Base-by-base conservation (phyloP, 2,329 filamentous ascomycete species). In the Zymoseptoria brevis region DNA sequence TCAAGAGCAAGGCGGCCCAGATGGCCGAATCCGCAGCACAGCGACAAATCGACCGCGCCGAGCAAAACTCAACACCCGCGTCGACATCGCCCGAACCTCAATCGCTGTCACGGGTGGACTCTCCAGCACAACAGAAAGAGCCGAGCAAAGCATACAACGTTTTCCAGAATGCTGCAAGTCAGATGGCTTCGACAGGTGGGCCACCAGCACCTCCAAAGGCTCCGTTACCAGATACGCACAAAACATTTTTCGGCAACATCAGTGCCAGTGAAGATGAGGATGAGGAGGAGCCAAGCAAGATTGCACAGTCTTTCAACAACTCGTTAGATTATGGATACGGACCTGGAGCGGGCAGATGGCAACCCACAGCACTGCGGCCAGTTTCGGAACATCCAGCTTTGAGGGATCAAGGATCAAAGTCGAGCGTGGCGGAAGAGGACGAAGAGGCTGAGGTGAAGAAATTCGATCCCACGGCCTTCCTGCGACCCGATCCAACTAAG, bases 111-210 rank as follows among this genome's bases (percentile, higher is more conserved):
- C 68, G 66, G 19, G 67, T 68, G 21, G 63, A 68, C 50, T 70
- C 72, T 16, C 64, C 69, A 19, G 72, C 75, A 11, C 61, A 67
- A 8, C 62, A 69, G 26, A 67, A 66, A 50, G 69, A 75, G 60
- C 53, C 65, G 6, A 64, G 60, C 2, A 67, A 66, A 29, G 73
- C 76, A 4, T 76, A 78, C 60, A 77, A 75, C 8, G 74, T 76
- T 13, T 79, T 79, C 55, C 77, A 79, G 58, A 71, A 72, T n/a
- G 76, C 77, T 45, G 75, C 74, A 1, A 74, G 67, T 53, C 73
- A 77, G 57, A 74, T 78, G 68, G 65, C 67, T 13, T 60, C 62
- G 9, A 55, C 50, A 57, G 56, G 29, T 49, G 35, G 35, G 35
- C 56, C 30, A 51, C 13, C 64, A n/a, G 58, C 60, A 3, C 54